phyloP scores from a whole-genome alignment of 2,329 filamentous ascomycete genomes.

The Sordariomycetes sp. region DNA sequence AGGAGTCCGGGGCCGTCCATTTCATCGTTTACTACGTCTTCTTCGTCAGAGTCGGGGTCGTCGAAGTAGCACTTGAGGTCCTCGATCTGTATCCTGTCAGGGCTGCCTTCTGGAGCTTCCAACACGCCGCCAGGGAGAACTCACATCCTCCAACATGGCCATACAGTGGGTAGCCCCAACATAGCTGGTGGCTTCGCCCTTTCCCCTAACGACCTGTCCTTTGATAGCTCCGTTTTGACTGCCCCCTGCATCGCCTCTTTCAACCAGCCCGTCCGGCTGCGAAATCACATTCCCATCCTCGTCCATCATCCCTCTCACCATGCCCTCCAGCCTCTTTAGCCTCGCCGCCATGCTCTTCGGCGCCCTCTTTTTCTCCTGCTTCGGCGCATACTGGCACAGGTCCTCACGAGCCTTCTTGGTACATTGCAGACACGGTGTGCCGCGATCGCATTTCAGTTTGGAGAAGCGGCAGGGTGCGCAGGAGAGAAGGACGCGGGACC shows the following conservation, averaged over 20 bases:
- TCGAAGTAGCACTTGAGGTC: constrained; percentile 50
- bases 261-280: constrained; percentile 42
- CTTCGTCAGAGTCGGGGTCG: constrained; percentile 28
- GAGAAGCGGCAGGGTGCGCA: constrained; percentile 42
- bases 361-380: constrained; percentile 4
- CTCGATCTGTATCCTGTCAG: constrained; percentile 37
- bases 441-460: constrained; percentile 49
- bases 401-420: constrained; percentile 3
- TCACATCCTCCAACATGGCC: constrained; percentile 51
- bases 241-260: constrained; percentile 29
- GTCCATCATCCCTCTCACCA: constrained; percentile 9
- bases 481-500: constrained; percentile 39
- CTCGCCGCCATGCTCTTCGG: constrained; percentile 4
- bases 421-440: constrained; percentile 7
- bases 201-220: constrained; percentile 24
- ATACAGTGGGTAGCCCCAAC: constrained; percentile 52
- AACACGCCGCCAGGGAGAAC: constrained; percentile 10
- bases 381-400: constrained; percentile 7
- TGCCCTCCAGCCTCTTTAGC: constrained; percentile 14
- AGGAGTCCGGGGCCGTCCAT: constrained; percentile 26
- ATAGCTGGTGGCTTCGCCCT: constrained; percentile 36
- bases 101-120: background rate
- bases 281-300: constrained; percentile 1
- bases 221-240: constrained; percentile 11
- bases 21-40: no score